Percentiles rank a stretch among this genome's conserved stretches.
Evolutionary conservation across 768 basidiomycete genomes (phyloP).

Genomic region (Boletellus ananas): DNA sequence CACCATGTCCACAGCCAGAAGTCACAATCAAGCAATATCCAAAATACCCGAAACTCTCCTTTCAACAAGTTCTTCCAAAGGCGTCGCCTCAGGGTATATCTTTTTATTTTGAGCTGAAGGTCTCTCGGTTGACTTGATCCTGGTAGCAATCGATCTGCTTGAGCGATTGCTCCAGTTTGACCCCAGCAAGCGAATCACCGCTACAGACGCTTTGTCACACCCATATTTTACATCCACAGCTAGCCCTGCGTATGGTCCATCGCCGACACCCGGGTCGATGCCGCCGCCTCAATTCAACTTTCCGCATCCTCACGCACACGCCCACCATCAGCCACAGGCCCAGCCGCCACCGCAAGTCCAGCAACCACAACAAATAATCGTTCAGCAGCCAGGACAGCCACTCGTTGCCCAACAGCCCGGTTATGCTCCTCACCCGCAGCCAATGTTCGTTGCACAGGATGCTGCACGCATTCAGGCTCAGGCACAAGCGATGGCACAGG

Average conservation of each 20-base stretch:
- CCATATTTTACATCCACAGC: conserved; percentile 76
- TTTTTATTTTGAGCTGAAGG: neutral
- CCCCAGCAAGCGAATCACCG: conserved; percentile 86
- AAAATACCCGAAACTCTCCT: conserved; percentile 79
- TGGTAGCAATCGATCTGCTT: conserved; percentile 80
- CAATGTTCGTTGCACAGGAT: conserved; percentile 31
- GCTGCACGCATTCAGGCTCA: conserved; percentile 40
- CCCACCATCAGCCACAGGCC: conserved; percentile 44
- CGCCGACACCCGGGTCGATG: conserved; percentile 51
- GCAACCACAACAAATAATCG: conserved; percentile 36
- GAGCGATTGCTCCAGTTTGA: conserved; percentile 96
- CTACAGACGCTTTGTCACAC: conserved; percentile 86
- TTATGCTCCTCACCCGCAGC: conserved; percentile 33
- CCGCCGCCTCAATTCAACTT: conserved; percentile 67
- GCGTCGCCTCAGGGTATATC: conserved; percentile 74
- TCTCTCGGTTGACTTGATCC: conserved; percentile 2
- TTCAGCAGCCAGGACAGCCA: conserved; percentile 36
- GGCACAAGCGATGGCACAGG: conserved; percentile 40
- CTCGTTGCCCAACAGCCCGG: conserved; percentile 34
- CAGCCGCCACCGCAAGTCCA: conserved; percentile 48
- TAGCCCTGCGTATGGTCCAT: conserved; percentile 31
- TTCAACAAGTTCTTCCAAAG: conserved; percentile 78
- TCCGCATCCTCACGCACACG: conserved; percentile 56
- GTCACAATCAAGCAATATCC: conserved; percentile 82
- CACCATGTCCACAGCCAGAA: conserved; percentile 58